Evolutionary conservation across 2,329 filamentous ascomycete species (phyloP), one percentile per base, ranked within the genome.

Genomic region (Chaetomiaceae sp.): DNA sequence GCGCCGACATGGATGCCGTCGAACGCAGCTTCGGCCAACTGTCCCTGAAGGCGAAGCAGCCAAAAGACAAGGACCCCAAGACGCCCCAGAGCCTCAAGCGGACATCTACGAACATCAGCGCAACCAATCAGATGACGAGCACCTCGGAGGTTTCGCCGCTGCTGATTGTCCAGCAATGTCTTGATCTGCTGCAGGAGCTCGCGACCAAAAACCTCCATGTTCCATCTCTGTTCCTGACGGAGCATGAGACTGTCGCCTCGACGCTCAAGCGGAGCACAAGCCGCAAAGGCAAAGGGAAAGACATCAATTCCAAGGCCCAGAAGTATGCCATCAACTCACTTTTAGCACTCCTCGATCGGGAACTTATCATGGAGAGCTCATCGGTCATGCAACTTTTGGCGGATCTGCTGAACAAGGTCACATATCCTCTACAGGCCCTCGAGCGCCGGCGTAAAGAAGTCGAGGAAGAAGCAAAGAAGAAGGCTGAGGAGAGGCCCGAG

Each of bases 331-430:
- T 99, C 67, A 99, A 99, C 67, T 90, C 91, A 13, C 75, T 99
- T 27, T 78, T 99, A 42, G 86, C 84, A 56, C 78, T 99, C 5
- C 79, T 99, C 20, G 94, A 97, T 66, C 87, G 94, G n/a, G 89
- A 90, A 59, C 77, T 97, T 56, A 91, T 99, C 59, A 95, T 96
- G 73, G 94, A 99, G 71, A 99, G 90, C 71, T 91, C 92, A n/a
- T 80, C 85, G 6, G 92, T 96, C 52, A 97, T 99, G 91, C 92
- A 96, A 62, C 86, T 90, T 58, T 79, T 99, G 23, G 94, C 94
- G 2, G 85, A 86, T 58, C 75, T 99, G 27, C 79, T 99, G 23
- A 92, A 90, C 67, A 86, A 87, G 59, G 90, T 97, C 51, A 99
- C 94, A 0, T 79, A 87, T 52, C 94, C 94, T 10, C 77, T 99